These are phyloP conservation scores for Noccaea caerulescens DNA, from an alignment of 345 rosid genomes.

Conservation along the genomic window DNA sequence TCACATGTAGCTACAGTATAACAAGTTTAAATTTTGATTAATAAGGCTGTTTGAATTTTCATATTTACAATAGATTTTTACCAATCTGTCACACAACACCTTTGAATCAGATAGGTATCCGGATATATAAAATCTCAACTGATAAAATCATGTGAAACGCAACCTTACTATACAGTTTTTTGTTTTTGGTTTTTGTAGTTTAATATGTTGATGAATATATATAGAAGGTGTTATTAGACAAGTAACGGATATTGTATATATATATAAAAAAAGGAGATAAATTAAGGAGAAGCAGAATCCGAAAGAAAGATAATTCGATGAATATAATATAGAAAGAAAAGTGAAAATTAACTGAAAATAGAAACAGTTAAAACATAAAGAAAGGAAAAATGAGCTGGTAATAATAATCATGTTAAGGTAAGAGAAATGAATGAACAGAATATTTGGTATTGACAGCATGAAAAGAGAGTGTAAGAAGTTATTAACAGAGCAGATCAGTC, in stretches of 20 bases:
- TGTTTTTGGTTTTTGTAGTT: not conserved
- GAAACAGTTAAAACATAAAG: conserved; percentile 25
- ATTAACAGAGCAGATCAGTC: conserved; percentile 33
- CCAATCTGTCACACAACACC: not conserved
- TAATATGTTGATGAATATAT: not conserved
- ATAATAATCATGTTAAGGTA: conserved; percentile 21
- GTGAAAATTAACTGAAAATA: conserved; percentile 14
- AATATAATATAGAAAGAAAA: conserved; percentile 27
- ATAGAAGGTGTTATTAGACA: not conserved
- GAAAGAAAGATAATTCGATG: not conserved
- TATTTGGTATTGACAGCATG: conserved; percentile 24
- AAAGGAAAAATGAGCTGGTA: conserved; percentile 30
- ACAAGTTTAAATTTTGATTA: not conserved
- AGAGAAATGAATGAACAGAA: conserved; percentile 16
- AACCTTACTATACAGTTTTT: not conserved
- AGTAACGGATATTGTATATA: conserved; percentile 1
- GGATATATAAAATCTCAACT: not conserved
- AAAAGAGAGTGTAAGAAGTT: conserved; percentile 37
- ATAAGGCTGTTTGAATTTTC: not conserved
- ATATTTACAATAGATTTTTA: not conserved
- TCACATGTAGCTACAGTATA: not conserved
- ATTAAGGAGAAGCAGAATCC: conserved; percentile 1
- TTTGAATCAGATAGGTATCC: not conserved
- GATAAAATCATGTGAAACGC: conserved; percentile 2
- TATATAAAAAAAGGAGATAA: not conserved